Evolutionary conservation across 768 basidiomycete genomes (phyloP).

Genomic region (Postia placenta): DNA sequence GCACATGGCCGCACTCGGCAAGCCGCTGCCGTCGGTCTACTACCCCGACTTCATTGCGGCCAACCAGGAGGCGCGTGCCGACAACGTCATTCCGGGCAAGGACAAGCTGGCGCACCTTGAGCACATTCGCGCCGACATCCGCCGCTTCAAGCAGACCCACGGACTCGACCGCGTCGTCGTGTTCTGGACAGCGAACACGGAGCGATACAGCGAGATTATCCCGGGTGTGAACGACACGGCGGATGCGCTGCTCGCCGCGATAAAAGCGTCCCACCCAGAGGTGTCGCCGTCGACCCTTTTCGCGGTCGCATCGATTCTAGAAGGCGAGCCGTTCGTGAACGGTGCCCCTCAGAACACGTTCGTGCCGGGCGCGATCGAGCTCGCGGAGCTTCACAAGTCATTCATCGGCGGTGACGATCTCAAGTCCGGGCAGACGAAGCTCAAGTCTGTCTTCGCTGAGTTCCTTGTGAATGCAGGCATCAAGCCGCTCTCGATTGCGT

Average conservation of each 20-base stretch:
- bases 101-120: constrained; percentile 92
- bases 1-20: constrained; percentile 71
- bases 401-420: constrained; percentile 99
- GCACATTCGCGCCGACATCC: constrained; percentile 88
- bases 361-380: constrained; percentile 88
- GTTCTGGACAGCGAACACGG: constrained; percentile 99
- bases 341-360: constrained; percentile 99
- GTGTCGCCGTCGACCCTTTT: constrained; percentile 97
- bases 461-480: constrained; percentile 99
- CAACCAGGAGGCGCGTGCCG: constrained; percentile 93
- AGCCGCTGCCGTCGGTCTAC: constrained; percentile 92
- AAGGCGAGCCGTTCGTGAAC: constrained; percentile 93
- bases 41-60: constrained; percentile 98
- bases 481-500: constrained; percentile 94
- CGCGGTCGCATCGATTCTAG: constrained; percentile 92
- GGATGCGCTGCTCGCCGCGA: constrained; percentile 74
- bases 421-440: constrained; percentile 96
- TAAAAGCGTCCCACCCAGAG: constrained; percentile 82
- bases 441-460: constrained; percentile 95
- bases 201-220: constrained; percentile 94
- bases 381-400: constrained; percentile 81
- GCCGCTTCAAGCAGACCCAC: constrained; percentile 82
- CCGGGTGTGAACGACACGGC: constrained; percentile 94
- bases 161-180: constrained; percentile 83
- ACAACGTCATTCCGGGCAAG: constrained; percentile 81